phyloP scores from a whole-genome alignment of 805 yeast species.

The Isabelozyma heimii region DNA sequence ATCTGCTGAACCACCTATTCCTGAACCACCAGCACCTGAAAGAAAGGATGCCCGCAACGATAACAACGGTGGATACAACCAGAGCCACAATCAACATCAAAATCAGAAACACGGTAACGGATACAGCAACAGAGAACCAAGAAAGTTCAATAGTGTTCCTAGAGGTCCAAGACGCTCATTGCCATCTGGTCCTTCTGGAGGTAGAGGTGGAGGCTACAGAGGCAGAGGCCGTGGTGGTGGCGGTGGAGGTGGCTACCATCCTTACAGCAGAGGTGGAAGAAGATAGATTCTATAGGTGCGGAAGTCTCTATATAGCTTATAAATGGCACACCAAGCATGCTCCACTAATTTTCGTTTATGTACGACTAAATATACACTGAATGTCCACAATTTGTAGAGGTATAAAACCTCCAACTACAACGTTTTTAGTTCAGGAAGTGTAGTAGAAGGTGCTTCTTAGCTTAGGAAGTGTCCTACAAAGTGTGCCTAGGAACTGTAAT shows the following conservation, averaged over 20 bases:
- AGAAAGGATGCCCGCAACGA: slow-evolving; percentile 14
- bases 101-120: slow-evolving; percentile 14
- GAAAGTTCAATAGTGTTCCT: slow-evolving; percentile 28
- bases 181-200: slow-evolving; percentile 35
- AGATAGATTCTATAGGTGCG: slow-evolving; percentile 5
- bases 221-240: slow-evolving; percentile 22
- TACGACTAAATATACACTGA: no score
- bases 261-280: slow-evolving; percentile 43
- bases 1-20: slow-evolving; percentile 19
- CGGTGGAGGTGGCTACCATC: slow-evolving; percentile 35
- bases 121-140: neutral
- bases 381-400: no score
- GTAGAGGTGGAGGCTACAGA: slow-evolving; percentile 28
- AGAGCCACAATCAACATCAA: slow-evolving; percentile 14
- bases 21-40: slow-evolving; percentile 23
- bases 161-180: slow-evolving; percentile 50
- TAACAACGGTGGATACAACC: slow-evolving; percentile 11
- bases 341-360: no score
- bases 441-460: no score
- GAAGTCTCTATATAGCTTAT: neutral
- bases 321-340: neutral
- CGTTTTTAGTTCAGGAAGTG: neutral
- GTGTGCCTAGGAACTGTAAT: no score
- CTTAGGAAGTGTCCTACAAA: no score
- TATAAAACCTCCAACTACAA: no score